These are phyloP conservation scores for Rhinocladiella mackenziei DNA, from an alignment of 2,329 filamentous ascomycete genomes.

Conservation along the genomic window DNA sequence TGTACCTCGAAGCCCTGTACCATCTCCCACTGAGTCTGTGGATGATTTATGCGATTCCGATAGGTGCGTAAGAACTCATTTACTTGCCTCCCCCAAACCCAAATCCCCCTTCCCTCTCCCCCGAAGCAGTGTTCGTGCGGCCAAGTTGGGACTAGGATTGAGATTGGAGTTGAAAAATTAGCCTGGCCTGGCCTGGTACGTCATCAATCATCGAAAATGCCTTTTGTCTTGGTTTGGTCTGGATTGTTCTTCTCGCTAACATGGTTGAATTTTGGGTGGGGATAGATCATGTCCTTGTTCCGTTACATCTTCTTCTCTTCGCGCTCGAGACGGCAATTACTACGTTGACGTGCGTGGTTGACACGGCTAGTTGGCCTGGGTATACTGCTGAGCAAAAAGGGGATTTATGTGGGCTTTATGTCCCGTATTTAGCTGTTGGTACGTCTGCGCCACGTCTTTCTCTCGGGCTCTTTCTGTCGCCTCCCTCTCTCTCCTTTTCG, in stretches of 20 bases:
- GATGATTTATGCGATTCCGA: slow-evolving; percentile 54
- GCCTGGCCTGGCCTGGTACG: too few species aligned
- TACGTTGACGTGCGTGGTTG: slow-evolving; percentile 59
- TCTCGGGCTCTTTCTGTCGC: too few species aligned
- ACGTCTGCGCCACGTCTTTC: slow-evolving; percentile 37
- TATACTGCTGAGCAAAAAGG: slow-evolving; percentile 46
- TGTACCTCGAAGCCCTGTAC: slow-evolving; percentile 57
- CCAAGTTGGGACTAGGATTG: too few species aligned
- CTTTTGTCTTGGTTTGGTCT: too few species aligned
- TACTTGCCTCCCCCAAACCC: not conserved
- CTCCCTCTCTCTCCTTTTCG: not conserved
- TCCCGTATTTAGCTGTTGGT: slow-evolving; percentile 56
- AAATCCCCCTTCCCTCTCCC: not conserved
- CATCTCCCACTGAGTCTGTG: slow-evolving; percentile 60
- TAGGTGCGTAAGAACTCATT: slow-evolving; percentile 41
- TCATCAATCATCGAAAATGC: too few species aligned
- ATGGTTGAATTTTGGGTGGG: too few species aligned
- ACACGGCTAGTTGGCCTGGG: slow-evolving; percentile 55
- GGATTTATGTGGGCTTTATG: slow-evolving; percentile 51
- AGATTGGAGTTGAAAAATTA: too few species aligned
- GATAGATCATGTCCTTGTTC: slow-evolving; percentile 56
- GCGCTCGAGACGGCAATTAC: slow-evolving; percentile 58
- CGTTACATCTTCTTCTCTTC: slow-evolving; percentile 58
- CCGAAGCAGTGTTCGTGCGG: too few species aligned
- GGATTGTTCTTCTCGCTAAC: too few species aligned